These are phyloP conservation scores for Mycosarcoma maydis DNA, from an alignment of 1,284 basidiomycete species.

Conservation along the genomic window DNA sequence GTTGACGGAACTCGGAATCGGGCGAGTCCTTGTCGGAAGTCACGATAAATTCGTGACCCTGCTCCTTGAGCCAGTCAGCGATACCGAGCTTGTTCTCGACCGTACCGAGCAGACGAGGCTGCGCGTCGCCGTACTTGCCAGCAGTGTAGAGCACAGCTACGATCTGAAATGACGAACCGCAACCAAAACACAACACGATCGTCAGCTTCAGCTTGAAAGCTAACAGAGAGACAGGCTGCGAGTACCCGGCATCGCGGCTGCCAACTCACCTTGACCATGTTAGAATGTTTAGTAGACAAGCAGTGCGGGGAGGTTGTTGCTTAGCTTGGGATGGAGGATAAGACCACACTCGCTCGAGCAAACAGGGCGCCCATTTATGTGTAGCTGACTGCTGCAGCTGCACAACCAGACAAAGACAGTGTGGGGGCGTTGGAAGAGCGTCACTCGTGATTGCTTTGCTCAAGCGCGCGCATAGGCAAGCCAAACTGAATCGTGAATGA, in stretches of 20 bases:
- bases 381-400: neutral
- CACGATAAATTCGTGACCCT: slow-evolving; percentile 76
- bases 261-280: slow-evolving; percentile 49
- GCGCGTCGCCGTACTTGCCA: slow-evolving; percentile 81
- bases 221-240: neutral
- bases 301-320: slow-evolving; percentile 16
- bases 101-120: slow-evolving; percentile 87
- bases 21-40: slow-evolving; percentile 86
- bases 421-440: slow-evolving; percentile 3
- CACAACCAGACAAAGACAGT: neutral
- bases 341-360: slow-evolving; percentile 24
- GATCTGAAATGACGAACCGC: slow-evolving; percentile 71
- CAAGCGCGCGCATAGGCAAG: neutral
- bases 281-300: slow-evolving; percentile 42
- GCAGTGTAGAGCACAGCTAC: slow-evolving; percentile 77
- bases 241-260: no score
- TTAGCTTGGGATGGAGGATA: slow-evolving; percentile 22
- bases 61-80: slow-evolving; percentile 69
- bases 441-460: no score
- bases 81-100: slow-evolving; percentile 77
- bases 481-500: neutral
- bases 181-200: neutral
- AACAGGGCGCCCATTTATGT: slow-evolving; percentile 34
- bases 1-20: slow-evolving; percentile 84
- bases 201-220: neutral